phyloP scores from a whole-genome alignment of 768 basidiomycete species.

The Lentinula detonsa region DNA sequence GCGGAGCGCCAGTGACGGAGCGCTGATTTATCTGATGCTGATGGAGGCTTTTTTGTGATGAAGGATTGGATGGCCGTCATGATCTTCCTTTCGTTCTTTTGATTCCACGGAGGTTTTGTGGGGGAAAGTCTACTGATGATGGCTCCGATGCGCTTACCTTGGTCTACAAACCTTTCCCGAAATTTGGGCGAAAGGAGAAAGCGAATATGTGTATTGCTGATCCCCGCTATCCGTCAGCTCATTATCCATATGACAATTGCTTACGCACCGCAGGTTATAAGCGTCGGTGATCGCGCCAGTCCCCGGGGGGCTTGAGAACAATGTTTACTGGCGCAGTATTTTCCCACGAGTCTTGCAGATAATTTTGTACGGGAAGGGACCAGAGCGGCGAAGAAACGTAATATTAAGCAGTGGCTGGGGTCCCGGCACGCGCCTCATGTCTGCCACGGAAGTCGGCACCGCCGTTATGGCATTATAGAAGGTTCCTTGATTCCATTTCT shows the following conservation, averaged over 20 bases:
- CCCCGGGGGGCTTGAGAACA: not conserved
- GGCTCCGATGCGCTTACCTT: not conserved
- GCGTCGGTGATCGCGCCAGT: not conserved
- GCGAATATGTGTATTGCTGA: not conserved
- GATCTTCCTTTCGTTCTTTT: not conserved
- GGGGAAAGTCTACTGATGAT: not conserved
- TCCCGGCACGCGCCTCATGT: not conserved
- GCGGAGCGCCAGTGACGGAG: slow-evolving; percentile 6
- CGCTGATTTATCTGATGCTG: slow-evolving; percentile 5
- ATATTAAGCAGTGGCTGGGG: slow-evolving; percentile 1
- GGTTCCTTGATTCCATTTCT: not conserved
- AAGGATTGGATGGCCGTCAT: not conserved
- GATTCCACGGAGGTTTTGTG: not conserved
- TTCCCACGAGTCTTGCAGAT: not conserved
- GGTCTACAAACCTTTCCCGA: not conserved
- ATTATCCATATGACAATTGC: not conserved
- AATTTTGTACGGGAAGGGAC: not conserved
- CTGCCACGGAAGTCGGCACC: not conserved
- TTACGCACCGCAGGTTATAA: not conserved
- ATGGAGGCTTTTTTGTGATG: not conserved
- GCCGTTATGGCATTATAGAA: slow-evolving; percentile 5
- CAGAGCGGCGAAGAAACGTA: not conserved
- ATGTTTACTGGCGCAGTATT: not conserved
- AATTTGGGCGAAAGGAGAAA: not conserved
- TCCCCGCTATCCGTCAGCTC: not conserved